phyloP scores from a whole-genome alignment of 2,329 filamentous ascomycete species.

The Fusarium tuaranense region DNA sequence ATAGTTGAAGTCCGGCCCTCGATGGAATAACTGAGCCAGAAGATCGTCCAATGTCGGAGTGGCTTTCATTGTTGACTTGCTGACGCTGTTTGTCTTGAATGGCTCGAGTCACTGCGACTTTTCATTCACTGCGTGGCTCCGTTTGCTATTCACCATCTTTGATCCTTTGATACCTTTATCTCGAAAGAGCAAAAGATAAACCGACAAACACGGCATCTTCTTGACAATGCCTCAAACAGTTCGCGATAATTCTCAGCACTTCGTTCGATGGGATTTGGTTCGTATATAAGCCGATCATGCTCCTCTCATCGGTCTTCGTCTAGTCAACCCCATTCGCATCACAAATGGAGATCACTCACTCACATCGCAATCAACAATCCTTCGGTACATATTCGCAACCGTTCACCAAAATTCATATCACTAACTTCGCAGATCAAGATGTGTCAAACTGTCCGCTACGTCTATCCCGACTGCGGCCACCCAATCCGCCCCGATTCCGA shows the following conservation, averaged over 20 bases:
- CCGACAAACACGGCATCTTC: background rate
- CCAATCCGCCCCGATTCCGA: conserved; percentile 10
- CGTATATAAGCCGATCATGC: background rate
- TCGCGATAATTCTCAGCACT: background rate
- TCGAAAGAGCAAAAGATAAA: background rate
- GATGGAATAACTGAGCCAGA: no score
- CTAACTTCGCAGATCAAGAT: conserved; percentile 19
- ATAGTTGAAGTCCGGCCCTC: no score
- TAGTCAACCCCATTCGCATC: no score
- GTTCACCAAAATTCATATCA: background rate
- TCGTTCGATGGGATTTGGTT: background rate
- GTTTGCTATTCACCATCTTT: background rate
- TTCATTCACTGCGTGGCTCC: background rate
- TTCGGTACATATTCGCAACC: background rate
- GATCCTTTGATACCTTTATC: background rate
- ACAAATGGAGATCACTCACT: no score
- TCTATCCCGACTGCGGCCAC: conserved; percentile 40
- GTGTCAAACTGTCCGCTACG: conserved; percentile 40
- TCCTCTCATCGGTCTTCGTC: background rate
- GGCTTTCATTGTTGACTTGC: background rate
- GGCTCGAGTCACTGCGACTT: background rate
- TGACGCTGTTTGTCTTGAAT: background rate
- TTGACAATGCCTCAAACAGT: background rate
- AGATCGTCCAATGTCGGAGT: background rate
- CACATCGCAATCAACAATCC: no score